Percentiles rank a stretch among this genome's conserved stretches.
These are phyloP conservation scores for Coniosporium tulheliwenetii DNA, from an alignment of 2,329 filamentous ascomycete genomes.

Conservation along the genomic window DNA sequence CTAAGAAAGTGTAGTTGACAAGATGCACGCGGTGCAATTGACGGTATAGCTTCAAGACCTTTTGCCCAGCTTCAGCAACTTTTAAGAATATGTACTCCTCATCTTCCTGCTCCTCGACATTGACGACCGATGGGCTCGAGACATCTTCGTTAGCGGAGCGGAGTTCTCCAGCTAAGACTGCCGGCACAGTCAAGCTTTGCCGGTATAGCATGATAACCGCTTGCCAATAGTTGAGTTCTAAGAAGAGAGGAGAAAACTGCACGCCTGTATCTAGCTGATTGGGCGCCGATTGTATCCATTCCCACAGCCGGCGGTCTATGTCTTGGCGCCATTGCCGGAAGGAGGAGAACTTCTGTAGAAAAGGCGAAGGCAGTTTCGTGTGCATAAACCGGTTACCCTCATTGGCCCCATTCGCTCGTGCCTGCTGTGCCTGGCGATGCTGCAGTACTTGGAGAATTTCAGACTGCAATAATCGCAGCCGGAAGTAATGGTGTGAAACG, in stretches of 20 bases:
- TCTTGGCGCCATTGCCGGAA: constrained; percentile 82
- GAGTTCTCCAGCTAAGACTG: constrained; percentile 67
- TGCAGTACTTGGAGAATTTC: constrained; percentile 91
- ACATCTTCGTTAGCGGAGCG: constrained; percentile 41
- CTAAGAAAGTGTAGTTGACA: constrained; percentile 91
- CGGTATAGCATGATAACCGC: constrained; percentile 91
- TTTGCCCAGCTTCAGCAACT: constrained; percentile 87
- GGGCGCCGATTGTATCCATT: constrained; percentile 78
- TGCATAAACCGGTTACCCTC: constrained; percentile 58
- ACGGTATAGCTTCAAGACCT: constrained; percentile 77
- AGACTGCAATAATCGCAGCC: constrained; percentile 74
- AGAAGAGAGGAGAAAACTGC: constrained; percentile 73
- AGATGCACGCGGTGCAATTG: constrained; percentile 76
- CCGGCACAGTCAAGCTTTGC: constrained; percentile 64
- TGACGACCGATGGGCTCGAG: constrained; percentile 43
- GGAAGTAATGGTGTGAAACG: constrained; percentile 84
- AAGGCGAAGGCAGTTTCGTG: constrained; percentile 67
- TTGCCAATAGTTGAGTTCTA: constrained; percentile 96
- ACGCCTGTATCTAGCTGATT: constrained; percentile 69
- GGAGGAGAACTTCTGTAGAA: constrained; percentile 66
- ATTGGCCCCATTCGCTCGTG: constrained; percentile 50
- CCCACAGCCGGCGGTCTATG: constrained; percentile 65
- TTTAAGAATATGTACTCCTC: constrained; percentile 88
- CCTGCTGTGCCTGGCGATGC: constrained; percentile 74
- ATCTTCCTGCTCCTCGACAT: constrained; percentile 55